Base-by-base conservation (phyloP, 2,329 filamentous ascomycete genomes). In the Claviceps sp. region DNA sequence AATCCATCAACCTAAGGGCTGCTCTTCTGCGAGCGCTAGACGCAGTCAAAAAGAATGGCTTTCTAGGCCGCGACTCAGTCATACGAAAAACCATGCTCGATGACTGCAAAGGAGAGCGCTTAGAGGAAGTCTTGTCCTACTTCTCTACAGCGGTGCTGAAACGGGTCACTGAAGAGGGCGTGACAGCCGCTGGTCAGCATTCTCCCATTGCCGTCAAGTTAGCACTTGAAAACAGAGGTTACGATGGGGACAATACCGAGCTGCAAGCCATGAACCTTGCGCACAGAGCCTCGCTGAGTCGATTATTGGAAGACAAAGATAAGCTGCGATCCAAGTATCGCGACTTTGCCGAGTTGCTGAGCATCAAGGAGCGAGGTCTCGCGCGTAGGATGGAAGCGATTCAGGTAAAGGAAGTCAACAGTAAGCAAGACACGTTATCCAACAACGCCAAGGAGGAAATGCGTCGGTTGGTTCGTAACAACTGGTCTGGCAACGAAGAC, bases 1-100 rank as follows among this genome's bases (percentile, higher is more conserved):
- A 96, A 67, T 96, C 90, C 5, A 74, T 94, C 59, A 95, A 95
- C 64, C 78, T 98, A 6, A 87, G 93, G 49, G 82, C 87, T 36
- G 89, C 87, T 8, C 75, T 96, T 8, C 85, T 90, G 60, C 81
- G 89, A 66, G 82, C 78, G 58, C 79, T 98, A 51, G 87, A 91
- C 56, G 84, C 88, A 49, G 74, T 89, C 54, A 97, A 97, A 72
- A 95, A 94, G 71, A 87, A 81, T 69, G 90, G 89, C 34, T 73
- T 84, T 0, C 73, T 97, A 8, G 87, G 89, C 3, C 77, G 87
- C 48, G 89, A 95, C 62, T 78, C 79, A 0, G 78, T 94, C 1
- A 70, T 97, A 36, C 81, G 93, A 49, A 96, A 95, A 71, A 95
- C 89, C 0, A 95, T 96, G 87, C 73, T 98, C 49, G 93, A 98